phyloP scores from a whole-genome alignment of 169 alveolate species.

The Hepatocystis sp. region DNA sequence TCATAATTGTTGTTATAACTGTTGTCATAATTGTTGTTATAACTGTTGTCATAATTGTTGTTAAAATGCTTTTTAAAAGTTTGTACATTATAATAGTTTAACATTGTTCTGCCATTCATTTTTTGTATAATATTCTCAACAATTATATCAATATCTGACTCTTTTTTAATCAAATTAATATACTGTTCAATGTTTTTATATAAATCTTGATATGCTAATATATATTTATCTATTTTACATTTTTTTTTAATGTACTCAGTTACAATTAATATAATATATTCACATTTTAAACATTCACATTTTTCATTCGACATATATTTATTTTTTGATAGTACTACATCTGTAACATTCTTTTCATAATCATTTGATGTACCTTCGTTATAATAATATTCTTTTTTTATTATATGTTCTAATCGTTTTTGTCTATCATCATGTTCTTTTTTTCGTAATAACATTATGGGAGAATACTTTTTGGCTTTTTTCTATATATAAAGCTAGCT shows the following conservation, averaged over 20 bases:
- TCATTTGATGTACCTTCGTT: not conserved
- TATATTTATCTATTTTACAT: conserved; percentile 31
- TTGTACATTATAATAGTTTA: too few species aligned
- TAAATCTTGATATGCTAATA: conserved; percentile 29
- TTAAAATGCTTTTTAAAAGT: too few species aligned
- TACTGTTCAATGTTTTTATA: conserved; percentile 42
- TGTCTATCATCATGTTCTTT: conserved; percentile 47
- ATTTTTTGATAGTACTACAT: conserved; percentile 37
- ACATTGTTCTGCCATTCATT: not conserved
- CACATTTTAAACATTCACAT: conserved; percentile 29
- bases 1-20: too few species aligned
- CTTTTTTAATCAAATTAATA: conserved; percentile 11
- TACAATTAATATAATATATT: conserved; percentile 32
- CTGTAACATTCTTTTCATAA: conserved; percentile 12
- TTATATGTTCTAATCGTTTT: conserved; percentile 34
- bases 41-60: too few species aligned
- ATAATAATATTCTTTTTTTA: conserved; percentile 40
- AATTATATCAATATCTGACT: conserved; percentile 37
- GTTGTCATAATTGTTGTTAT: too few species aligned
- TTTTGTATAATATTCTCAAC: conserved; percentile 6
- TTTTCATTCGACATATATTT: not conserved
- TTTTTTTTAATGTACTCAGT: conserved; percentile 67
- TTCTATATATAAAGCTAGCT: too few species aligned
- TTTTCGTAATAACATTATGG: conserved; percentile 4
- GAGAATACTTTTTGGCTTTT: too few species aligned